Evolutionary conservation across 805 yeast species (phyloP).

Genomic region (Yarrowia yakushimensis): DNA sequence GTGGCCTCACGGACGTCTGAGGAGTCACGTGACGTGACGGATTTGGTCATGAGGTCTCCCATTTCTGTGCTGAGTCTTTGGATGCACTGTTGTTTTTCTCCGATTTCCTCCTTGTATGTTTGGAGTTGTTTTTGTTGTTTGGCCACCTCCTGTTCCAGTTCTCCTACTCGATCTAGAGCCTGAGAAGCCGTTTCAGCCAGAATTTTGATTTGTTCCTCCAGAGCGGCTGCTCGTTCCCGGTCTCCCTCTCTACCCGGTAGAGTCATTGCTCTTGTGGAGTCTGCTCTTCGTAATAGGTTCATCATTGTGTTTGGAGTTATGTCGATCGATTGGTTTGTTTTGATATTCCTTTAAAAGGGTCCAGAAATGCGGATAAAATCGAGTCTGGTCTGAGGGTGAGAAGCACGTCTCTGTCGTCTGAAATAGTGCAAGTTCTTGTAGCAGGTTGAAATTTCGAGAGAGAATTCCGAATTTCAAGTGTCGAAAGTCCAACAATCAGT

Average conservation of each 20-base stretch:
- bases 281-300: slow-evolving; percentile 9
- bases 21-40: neutral
- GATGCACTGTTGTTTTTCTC: neutral
- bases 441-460: too few species aligned
- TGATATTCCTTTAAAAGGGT: neutral
- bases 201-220: slow-evolving; percentile 32
- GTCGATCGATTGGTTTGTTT: neutral
- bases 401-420: neutral
- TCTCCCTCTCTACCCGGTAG: slow-evolving; percentile 33
- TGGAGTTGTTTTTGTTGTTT: slow-evolving; percentile 16
- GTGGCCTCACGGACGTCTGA: neutral
- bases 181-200: slow-evolving; percentile 31
- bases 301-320: neutral
- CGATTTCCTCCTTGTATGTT: neutral
- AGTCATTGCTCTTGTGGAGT: slow-evolving; percentile 15
- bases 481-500: too few species aligned
- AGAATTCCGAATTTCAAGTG: too few species aligned
- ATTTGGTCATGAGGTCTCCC: neutral
- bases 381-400: too few species aligned
- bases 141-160: slow-evolving; percentile 31
- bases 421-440: too few species aligned
- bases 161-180: slow-evolving; percentile 31
- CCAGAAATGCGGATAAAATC: too few species aligned
- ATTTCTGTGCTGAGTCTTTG: neutral
- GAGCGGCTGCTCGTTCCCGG: slow-evolving; percentile 29